Evolutionary conservation across 192 early-diverging fungal species (phyloP).

Genomic region (Backusella australiensis): DNA sequence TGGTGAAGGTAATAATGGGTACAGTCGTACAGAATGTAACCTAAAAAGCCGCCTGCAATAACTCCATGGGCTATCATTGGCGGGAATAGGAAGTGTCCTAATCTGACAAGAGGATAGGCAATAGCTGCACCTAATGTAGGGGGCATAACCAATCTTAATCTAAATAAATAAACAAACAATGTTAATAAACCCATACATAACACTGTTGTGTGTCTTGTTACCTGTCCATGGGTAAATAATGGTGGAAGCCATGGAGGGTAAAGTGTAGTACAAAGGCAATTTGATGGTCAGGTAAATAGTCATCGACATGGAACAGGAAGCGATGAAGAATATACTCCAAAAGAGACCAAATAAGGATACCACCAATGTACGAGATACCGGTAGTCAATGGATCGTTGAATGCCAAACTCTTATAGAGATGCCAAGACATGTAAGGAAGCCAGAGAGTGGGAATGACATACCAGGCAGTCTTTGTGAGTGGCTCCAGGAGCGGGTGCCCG

Average conservation of each 20-base stretch:
- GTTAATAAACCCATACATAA: constrained; percentile 4
- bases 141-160: constrained; percentile 95
- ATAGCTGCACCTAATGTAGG: constrained; percentile 76
- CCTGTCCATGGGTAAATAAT: constrained; percentile 95
- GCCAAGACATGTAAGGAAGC: constrained; percentile 69
- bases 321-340: constrained; percentile 91
- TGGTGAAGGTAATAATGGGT: constrained; percentile 97
- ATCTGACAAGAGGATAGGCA: constrained; percentile 56
- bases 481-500: constrained; percentile 72
- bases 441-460: constrained; percentile 86
- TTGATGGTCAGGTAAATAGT: constrained; percentile 80
- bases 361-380: constrained; percentile 56
- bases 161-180: constrained; percentile 21
- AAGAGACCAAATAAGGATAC: constrained; percentile 81
- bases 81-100: constrained; percentile 61
- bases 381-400: constrained; percentile 38
- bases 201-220: constrained; percentile 26
- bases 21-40: constrained; percentile 91
- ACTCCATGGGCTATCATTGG: constrained; percentile 62
- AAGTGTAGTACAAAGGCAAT: constrained; percentile 80
- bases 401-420: constrained; percentile 30
- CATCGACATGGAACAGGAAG: constrained; percentile 93
- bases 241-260: constrained; percentile 92
- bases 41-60: constrained; percentile 69
- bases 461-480: constrained; percentile 91